These are phyloP conservation scores for Garcia nutans DNA, from an alignment of 345 rosid genomes.

Conservation along the genomic window DNA sequence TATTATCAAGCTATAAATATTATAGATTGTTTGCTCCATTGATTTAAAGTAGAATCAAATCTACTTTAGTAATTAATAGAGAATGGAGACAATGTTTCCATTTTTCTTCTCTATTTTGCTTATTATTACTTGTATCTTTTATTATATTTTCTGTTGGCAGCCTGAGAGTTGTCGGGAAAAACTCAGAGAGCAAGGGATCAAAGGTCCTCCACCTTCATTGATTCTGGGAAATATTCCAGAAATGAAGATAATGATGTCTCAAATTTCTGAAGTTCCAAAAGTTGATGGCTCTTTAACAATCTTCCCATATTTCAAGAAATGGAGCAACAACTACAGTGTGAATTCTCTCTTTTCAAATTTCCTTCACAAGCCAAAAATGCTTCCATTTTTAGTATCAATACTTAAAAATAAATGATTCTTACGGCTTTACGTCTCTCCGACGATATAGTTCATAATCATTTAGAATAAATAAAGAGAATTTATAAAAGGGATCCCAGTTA, in stretches of 20 bases:
- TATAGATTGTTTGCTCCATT: no score
- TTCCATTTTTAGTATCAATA: no score
- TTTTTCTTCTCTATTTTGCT: not conserved
- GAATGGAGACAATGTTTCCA: not conserved
- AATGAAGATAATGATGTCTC: not conserved
- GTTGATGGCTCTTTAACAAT: constrained; percentile 8
- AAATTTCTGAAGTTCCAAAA: not conserved
- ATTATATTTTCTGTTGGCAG: not conserved
- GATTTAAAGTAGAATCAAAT: no score
- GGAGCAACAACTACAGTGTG: constrained; percentile 14
- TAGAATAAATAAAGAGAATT: no score
- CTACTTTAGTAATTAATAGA: no score
- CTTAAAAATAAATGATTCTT: no score
- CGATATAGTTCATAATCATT: no score
- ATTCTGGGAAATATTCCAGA: constrained; percentile 24
- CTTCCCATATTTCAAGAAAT: constrained; percentile 18
- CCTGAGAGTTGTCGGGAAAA: not conserved
- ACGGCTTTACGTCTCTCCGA: no score
- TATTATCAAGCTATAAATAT: no score
- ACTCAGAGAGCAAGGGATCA: constrained; percentile 25
- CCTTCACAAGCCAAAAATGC: no score
- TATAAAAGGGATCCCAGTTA: no score
- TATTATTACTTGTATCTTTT: not conserved
- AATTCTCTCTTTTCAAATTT: no score
- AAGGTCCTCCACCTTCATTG: constrained; percentile 25